Base-by-base conservation (phyloP, 2,329 filamentous ascomycete species). In the Colletotrichum noveboracense region DNA sequence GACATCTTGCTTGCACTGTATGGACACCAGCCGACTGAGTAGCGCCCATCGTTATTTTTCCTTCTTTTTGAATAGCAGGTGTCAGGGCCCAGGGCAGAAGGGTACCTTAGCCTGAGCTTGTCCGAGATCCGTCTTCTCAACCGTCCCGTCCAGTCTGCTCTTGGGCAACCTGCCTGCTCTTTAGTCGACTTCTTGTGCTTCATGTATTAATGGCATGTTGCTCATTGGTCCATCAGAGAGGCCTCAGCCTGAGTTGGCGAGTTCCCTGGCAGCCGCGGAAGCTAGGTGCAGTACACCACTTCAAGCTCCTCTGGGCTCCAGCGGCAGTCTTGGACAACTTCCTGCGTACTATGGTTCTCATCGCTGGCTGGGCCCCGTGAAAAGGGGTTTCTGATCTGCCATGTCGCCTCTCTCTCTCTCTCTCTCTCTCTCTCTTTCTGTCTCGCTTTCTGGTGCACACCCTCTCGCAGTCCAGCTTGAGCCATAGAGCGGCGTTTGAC, bases 1-100 rank as follows among this genome's bases (percentile, higher is more conserved):
- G 52, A n/a, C 61, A 61, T n/a, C 9, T 28, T 75, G 36, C 43
- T 38, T n/a, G 38, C 72, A 75, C 72, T 75, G 72, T 75, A 65
- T 32, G 18, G 28, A 34, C 18, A 61, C 38, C 38, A n/a, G 6
- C 18, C 38, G 38, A 30, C 48, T 43, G 48, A 67, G 48, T 4
- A 52, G 36, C 60, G 13, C 52, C 38, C 48, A 21, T 32, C 65
- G 32, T 21, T 28, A 30, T 48, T 48, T 13, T 38, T 24, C 24
- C 21, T 28, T 58, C 55, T 10, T 21, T 48, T 21, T 21, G 18
- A 48, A 48, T n/a, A 48, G 43, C 43, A 48, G 43, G 43, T n/a
- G 38, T 10, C 38, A n/a, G 43, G 43, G 43, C 18, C 43, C n/a
- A 48, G 43, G 43, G 43, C 43, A 48, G n/a, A 48, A 48, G 43